These are phyloP conservation scores for Vitis amurensis DNA, from an alignment of 164 flowering plant genomes.

Conservation along the genomic window DNA sequence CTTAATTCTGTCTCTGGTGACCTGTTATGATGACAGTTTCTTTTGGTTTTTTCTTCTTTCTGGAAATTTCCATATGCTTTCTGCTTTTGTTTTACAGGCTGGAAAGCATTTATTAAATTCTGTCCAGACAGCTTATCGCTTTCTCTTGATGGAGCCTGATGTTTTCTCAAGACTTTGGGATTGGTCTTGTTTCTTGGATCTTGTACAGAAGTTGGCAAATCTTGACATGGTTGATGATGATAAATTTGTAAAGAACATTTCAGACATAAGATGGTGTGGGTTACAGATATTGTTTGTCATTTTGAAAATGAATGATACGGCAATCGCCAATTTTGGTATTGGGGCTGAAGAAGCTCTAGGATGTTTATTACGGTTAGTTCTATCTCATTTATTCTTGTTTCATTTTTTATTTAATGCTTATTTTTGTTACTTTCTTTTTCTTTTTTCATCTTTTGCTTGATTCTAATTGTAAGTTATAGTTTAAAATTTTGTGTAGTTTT, in stretches of 20 bases:
- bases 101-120: conserved; percentile 29
- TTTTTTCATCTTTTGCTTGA: too few relatives aligned
- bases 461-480: too few relatives aligned
- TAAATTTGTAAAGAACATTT: conserved; percentile 15
- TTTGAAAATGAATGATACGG: conserved; percentile 48
- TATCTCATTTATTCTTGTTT: conserved; percentile 1
- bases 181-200: conserved; percentile 82
- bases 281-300: conserved; percentile 53
- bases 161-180: conserved; percentile 69
- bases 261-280: conserved; percentile 78
- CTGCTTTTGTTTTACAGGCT: conserved; percentile 29
- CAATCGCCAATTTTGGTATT: conserved; percentile 33
- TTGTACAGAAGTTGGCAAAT: conserved; percentile 34
- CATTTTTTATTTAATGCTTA: background rate
- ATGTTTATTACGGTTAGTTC: conserved; percentile 70
- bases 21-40: background rate
- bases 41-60: background rate
- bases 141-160: conserved; percentile 57
- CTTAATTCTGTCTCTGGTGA: too few relatives aligned
- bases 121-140: conserved; percentile 61
- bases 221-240: conserved; percentile 7
- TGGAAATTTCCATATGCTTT: background rate
- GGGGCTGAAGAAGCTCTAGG: conserved; percentile 40
- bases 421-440: background rate
- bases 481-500: background rate